Percentiles rank a stretch among this genome's conserved stretches.
These are phyloP conservation scores for Spinacia oleracea DNA, from an alignment of 179 eudicot genomes.

Conservation along the genomic window DNA sequence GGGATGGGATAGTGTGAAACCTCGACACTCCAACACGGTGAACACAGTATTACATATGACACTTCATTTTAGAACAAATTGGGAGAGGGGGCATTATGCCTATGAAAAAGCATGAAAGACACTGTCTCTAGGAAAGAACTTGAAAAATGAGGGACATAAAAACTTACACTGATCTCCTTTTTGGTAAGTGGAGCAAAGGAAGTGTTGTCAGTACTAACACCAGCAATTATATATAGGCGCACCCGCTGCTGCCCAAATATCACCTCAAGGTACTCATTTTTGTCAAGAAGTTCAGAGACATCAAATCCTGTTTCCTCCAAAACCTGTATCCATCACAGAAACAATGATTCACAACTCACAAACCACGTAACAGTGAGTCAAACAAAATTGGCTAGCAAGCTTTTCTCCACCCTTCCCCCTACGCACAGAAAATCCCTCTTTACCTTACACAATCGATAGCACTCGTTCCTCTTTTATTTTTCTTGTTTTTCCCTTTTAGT, in stretches of 20 bases:
- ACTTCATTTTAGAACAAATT: background rate
- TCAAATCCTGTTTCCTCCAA: slow-evolving; percentile 98
- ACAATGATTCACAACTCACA: slow-evolving; percentile 8
- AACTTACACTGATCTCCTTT: slow-evolving; percentile 92
- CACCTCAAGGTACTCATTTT: slow-evolving; percentile 82
- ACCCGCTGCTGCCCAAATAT: slow-evolving; percentile 96
- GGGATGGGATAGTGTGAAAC: background rate
- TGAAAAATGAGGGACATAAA: slow-evolving; percentile 4
- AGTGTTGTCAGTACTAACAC: slow-evolving; percentile 82
- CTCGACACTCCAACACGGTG: background rate
- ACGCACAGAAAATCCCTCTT: background rate
- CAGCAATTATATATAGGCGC: slow-evolving; percentile 88
- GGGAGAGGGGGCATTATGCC: background rate
- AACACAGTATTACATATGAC: background rate
- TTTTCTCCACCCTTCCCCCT: background rate
- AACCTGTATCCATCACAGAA: slow-evolving; percentile 58
- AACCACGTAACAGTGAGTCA: background rate
- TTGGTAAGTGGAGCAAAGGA: slow-evolving; percentile 91
- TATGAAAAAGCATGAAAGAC: background rate
- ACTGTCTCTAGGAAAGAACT: background rate
- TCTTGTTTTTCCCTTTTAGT: too few relatives aligned
- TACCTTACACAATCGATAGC: background rate
- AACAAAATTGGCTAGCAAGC: background rate
- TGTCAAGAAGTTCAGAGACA: slow-evolving; percentile 74
- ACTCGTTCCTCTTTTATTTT: background rate